Conservation (phyloP, 2,329 filamentous ascomycete species). For the Hymenoscyphus infarciens region DNA sequence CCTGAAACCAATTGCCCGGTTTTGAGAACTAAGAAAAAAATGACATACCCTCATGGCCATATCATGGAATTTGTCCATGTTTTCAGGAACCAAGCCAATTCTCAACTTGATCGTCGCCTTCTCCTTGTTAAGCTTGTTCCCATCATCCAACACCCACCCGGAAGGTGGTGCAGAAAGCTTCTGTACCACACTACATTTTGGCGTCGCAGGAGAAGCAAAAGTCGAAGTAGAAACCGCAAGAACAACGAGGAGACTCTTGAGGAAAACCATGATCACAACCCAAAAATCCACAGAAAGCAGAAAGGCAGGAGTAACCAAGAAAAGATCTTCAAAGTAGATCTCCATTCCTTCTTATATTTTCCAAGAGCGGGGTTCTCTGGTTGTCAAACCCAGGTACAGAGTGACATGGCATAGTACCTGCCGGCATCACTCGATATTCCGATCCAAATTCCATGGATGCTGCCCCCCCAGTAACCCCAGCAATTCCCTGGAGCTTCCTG, state of each 20-base stretch:
- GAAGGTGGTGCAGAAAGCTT: slow-evolving; percentile 25
- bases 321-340: background rate
- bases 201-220: slow-evolving; percentile 10
- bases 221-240: slow-evolving; percentile 18
- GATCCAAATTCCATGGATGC: background rate
- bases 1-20: background rate
- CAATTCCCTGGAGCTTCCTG: slow-evolving; percentile 12
- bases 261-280: slow-evolving; percentile 17
- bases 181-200: slow-evolving; percentile 27
- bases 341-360: slow-evolving; percentile 8
- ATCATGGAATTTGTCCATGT: slow-evolving; percentile 33
- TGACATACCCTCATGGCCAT: slow-evolving; percentile 30
- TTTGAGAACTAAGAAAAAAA: background rate
- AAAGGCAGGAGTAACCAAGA: background rate
- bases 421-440: background rate
- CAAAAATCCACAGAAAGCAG: background rate
- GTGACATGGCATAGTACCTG: background rate
- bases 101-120: slow-evolving; percentile 25
- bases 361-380: background rate
- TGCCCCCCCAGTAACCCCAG: background rate
- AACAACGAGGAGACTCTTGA: slow-evolving; percentile 14
- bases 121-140: slow-evolving; percentile 27
- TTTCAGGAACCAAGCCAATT: slow-evolving; percentile 30
- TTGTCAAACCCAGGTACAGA: slow-evolving; percentile 6
- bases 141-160: slow-evolving; percentile 28